These are phyloP conservation scores for Lecanicillium sp. DNA, from an alignment of 2,329 filamentous ascomycete species.

Conservation along the genomic window DNA sequence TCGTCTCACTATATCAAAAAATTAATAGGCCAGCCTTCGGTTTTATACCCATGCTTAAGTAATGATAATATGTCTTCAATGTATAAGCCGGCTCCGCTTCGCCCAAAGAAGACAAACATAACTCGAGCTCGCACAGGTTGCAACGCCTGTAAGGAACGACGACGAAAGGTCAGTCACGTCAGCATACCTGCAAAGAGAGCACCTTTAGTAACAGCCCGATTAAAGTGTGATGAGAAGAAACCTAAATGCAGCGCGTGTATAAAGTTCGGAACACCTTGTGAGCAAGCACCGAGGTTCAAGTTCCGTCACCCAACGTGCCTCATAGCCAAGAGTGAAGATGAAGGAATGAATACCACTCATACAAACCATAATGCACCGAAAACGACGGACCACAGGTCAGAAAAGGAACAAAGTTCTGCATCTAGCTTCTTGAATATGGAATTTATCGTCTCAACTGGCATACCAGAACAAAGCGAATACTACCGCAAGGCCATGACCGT, in stretches of 20 bases:
- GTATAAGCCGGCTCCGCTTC: constrained; percentile 15
- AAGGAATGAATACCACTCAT: too few species aligned
- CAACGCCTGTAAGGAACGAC: constrained; percentile 10
- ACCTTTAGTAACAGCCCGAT: neutral
- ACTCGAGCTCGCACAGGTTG: constrained; percentile 14
- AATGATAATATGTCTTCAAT: constrained; percentile 5
- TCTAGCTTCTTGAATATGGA: too few species aligned
- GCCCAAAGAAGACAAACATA: constrained; percentile 15
- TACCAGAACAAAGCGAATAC: too few species aligned
- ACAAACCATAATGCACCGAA: too few species aligned
- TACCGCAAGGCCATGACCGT: too few species aligned
- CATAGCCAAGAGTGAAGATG: too few species aligned
- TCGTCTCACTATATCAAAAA: too few species aligned
- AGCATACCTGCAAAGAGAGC: neutral
- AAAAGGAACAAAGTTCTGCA: too few species aligned
- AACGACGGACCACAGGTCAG: too few species aligned
- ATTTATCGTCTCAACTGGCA: too few species aligned
- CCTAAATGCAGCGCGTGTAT: constrained; percentile 7
- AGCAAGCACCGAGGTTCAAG: neutral
- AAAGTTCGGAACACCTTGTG: constrained; percentile 4
- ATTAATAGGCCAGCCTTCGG: too few species aligned
- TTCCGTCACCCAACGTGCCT: constrained; percentile 2
- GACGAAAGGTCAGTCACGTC: constrained; percentile 11
- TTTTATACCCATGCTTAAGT: too few species aligned
- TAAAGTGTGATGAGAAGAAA: constrained; percentile 8